A percentile compares a stretch with the other conserved stretches of the same genome.
phyloP scores from a whole-genome alignment of 2,329 filamentous ascomycete species.

The Penicillium sp. region DNA sequence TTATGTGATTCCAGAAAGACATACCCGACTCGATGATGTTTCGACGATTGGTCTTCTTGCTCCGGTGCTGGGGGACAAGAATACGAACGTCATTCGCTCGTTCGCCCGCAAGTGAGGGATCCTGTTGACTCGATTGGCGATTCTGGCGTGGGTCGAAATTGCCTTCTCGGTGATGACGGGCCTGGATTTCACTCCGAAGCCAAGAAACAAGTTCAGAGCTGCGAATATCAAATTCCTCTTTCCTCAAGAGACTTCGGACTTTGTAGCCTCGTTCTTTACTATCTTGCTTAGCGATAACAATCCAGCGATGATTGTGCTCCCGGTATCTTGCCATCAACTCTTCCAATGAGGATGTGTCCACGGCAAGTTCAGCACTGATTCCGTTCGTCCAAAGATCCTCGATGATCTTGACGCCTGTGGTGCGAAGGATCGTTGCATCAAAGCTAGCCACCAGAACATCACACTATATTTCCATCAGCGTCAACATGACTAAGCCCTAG shows the following conservation, averaged over 20 bases:
- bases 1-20: slow-evolving; percentile 34
- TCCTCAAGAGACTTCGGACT: slow-evolving; percentile 69
- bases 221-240: slow-evolving; percentile 75
- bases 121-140: slow-evolving; percentile 38
- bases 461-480: slow-evolving; percentile 49
- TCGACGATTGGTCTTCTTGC: slow-evolving; percentile 85
- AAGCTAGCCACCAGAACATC: slow-evolving; percentile 89
- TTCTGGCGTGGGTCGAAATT: slow-evolving; percentile 39
- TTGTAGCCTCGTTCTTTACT: slow-evolving; percentile 57
- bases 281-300: slow-evolving; percentile 75
- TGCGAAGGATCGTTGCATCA: slow-evolving; percentile 68
- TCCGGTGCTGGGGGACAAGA: slow-evolving; percentile 72
- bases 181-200: slow-evolving; percentile 74
- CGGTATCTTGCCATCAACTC: slow-evolving; percentile 61
- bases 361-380: slow-evolving; percentile 81
- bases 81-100: slow-evolving; percentile 72
- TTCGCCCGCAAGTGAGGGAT: slow-evolving; percentile 33
- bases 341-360: slow-evolving; percentile 71
- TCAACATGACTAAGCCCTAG: background rate
- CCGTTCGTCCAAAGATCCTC: slow-evolving; percentile 74
- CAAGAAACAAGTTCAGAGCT: slow-evolving; percentile 68
- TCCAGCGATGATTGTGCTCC: slow-evolving; percentile 78
- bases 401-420: slow-evolving; percentile 69
- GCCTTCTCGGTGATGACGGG: slow-evolving; percentile 61
- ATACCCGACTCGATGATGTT: slow-evolving; percentile 78